A percentile compares a stretch with the other conserved stretches of the same genome.
Evolutionary conservation across 495 filamentous ascomycete genomes (phyloP).

Genomic region (Neurospora sp.): DNA sequence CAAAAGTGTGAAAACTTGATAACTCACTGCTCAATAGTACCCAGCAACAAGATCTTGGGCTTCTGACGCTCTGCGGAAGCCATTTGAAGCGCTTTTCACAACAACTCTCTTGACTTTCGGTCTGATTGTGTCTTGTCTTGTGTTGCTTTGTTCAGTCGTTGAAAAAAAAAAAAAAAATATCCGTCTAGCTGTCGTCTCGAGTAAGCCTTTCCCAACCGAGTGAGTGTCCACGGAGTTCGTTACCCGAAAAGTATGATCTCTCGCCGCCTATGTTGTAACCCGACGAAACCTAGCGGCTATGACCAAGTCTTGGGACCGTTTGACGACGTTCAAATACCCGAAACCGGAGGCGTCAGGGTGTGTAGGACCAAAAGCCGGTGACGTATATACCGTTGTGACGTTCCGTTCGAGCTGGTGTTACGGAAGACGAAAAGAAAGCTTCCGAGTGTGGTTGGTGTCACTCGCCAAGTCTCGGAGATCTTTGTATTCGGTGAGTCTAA

Average conservation of each 20-base stretch:
- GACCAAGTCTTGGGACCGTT: background rate
- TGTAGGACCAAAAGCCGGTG: background rate
- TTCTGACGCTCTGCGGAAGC: background rate
- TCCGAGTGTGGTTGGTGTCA: background rate
- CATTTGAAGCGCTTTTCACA: background rate
- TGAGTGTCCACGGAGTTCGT: background rate
- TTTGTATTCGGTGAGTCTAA: too few species aligned
- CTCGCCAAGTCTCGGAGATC: too few species aligned
- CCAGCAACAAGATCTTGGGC: conserved; percentile 24
- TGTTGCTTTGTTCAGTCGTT: background rate
- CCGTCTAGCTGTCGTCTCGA: background rate
- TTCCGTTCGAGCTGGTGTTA: background rate
- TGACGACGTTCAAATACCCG: background rate
- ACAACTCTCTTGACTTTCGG: background rate
- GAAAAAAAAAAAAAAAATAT: background rate
- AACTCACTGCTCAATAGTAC: conserved; percentile 23
- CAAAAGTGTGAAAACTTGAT: background rate
- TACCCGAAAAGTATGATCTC: background rate
- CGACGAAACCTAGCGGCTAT: background rate
- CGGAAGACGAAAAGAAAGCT: background rate
- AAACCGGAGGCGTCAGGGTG: background rate
- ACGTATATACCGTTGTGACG: background rate
- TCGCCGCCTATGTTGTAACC: background rate
- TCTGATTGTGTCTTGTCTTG: background rate
- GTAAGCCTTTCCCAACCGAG: background rate